A percentile compares a stretch with the other conserved stretches of the same genome.
phyloP scores from a whole-genome alignment of 495 filamentous ascomycete species.

The Neurospora sp. region DNA sequence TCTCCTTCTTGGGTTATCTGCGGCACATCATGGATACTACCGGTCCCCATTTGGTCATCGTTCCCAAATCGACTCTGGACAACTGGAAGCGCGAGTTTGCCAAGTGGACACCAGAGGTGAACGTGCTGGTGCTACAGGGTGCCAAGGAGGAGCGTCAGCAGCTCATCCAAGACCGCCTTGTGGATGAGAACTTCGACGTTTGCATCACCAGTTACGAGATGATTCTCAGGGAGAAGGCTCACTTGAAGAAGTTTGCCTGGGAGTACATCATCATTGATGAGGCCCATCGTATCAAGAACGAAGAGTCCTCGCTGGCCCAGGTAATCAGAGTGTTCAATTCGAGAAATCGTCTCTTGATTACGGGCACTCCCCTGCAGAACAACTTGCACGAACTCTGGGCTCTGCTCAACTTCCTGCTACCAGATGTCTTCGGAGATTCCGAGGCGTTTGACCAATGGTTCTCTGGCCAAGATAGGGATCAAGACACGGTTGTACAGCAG shows the following conservation, averaged over 20 bases:
- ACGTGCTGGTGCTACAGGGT: slow-evolving; percentile 89
- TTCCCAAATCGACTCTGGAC: slow-evolving; percentile 96
- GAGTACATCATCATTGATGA: slow-evolving; percentile 99
- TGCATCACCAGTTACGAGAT: slow-evolving; percentile 34
- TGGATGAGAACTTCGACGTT: slow-evolving; percentile 60
- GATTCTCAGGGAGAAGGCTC: slow-evolving; percentile 83
- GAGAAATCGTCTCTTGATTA: slow-evolving; percentile 88
- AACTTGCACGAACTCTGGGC: slow-evolving; percentile 99
- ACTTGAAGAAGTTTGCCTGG: slow-evolving; percentile 97
- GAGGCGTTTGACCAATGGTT: slow-evolving; percentile 99
- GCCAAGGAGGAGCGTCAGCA: slow-evolving; percentile 86
- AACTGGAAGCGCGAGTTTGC: slow-evolving; percentile 96
- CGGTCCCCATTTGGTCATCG: slow-evolving; percentile 87
- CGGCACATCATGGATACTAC: slow-evolving; percentile 77
- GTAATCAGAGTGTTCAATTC: slow-evolving; percentile 97
- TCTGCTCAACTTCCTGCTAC: slow-evolving; percentile 89
- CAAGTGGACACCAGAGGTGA: slow-evolving; percentile 90
- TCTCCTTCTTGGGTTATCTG: slow-evolving; percentile 85
- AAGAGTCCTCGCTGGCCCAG: slow-evolving; percentile 92
- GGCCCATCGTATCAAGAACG: slow-evolving; percentile 98
- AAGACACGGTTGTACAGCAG: slow-evolving; percentile 95
- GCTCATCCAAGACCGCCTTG: slow-evolving; percentile 80
- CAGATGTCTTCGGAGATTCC: slow-evolving; percentile 94
- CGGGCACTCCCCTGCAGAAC: slow-evolving; percentile 95
- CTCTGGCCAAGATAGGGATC: slow-evolving; percentile 73